Percentiles rank a stretch among this genome's conserved stretches.
Conservation (phyloP, 345 rosid species). For the Lumnitzera racemosa region DNA sequence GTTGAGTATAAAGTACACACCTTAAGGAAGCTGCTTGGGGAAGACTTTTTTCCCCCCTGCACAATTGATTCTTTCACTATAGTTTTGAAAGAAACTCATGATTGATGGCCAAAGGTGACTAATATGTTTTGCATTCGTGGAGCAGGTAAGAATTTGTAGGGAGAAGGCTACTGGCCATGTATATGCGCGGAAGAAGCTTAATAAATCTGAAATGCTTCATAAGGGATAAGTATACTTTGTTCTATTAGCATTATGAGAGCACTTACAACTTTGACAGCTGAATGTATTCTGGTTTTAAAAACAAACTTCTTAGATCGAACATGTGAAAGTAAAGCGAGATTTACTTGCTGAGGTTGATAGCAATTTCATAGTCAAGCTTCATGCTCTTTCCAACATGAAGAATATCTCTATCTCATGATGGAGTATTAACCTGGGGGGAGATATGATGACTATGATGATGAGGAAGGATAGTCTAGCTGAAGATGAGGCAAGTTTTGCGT, state of each 20-base stretch:
- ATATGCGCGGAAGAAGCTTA: constrained; percentile 94
- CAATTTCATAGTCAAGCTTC: constrained; percentile 87
- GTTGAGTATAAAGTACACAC: too few species aligned
- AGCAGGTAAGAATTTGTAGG: constrained; percentile 82
- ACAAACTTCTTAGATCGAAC: constrained; percentile 67
- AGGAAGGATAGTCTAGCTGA: constrained; percentile 92
- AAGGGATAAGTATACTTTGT: constrained; percentile 70
- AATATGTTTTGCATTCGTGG: not conserved
- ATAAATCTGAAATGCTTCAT: constrained; percentile 95
- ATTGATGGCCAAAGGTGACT: too few species aligned
- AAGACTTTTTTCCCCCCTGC: too few species aligned
- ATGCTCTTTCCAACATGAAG: constrained; percentile 98
- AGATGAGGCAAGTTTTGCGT: constrained; percentile 93
- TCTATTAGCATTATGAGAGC: not conserved
- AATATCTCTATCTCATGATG: constrained; percentile 85
- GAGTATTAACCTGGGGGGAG: constrained; percentile 98
- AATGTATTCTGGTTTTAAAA: not conserved
- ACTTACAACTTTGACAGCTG: too few species aligned
- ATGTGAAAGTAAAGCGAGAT: constrained; percentile 97
- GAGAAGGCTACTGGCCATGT: constrained; percentile 84
- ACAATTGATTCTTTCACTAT: too few species aligned
- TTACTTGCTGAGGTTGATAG: constrained; percentile 98
- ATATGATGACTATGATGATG: constrained; percentile 99
- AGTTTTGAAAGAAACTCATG: too few species aligned
- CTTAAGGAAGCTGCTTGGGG: too few species aligned